Percentiles rank a stretch among this genome's conserved stretches.
Evolutionary conservation across 208 protist species (phyloP).

Genomic region (Tritrichomonas musculus): DNA sequence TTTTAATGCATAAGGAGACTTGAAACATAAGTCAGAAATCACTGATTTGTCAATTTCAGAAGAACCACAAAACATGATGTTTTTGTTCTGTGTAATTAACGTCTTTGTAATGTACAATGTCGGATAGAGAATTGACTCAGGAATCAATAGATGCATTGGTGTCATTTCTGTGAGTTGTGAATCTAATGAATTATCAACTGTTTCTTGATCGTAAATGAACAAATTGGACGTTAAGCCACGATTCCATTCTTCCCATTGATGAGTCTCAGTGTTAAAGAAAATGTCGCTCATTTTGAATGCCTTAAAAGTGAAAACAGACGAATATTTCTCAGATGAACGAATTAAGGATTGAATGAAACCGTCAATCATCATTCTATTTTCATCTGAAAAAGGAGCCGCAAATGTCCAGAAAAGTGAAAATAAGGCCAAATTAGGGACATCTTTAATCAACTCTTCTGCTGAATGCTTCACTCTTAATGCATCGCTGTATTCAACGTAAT

Average conservation of each 20-base stretch:
- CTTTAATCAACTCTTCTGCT: not conserved
- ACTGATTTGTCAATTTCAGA: not conserved
- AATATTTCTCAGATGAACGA: no score
- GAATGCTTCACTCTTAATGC: not conserved
- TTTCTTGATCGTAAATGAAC: not conserved
- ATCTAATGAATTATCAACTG: not conserved
- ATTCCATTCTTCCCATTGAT: not conserved
- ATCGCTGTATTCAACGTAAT: no score
- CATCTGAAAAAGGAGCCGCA: not conserved
- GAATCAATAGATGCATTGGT: not conserved
- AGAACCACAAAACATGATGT: not conserved
- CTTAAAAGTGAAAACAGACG: not conserved
- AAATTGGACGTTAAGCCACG: not conserved
- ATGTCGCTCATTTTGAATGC: not conserved
- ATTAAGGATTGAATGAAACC: no score
- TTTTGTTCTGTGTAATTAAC: not conserved
- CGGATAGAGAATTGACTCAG: not conserved
- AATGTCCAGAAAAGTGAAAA: not conserved
- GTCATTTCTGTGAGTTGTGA: no score
- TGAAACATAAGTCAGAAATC: not conserved
- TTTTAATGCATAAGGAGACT: not conserved
- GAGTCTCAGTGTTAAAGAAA: not conserved
- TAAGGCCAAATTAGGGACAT: not conserved
- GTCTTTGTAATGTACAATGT: not conserved
- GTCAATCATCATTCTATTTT: not conserved